Evolutionary conservation across 2,329 filamentous ascomycete genomes (phyloP).

Genomic region (Neonectria punicea): DNA sequence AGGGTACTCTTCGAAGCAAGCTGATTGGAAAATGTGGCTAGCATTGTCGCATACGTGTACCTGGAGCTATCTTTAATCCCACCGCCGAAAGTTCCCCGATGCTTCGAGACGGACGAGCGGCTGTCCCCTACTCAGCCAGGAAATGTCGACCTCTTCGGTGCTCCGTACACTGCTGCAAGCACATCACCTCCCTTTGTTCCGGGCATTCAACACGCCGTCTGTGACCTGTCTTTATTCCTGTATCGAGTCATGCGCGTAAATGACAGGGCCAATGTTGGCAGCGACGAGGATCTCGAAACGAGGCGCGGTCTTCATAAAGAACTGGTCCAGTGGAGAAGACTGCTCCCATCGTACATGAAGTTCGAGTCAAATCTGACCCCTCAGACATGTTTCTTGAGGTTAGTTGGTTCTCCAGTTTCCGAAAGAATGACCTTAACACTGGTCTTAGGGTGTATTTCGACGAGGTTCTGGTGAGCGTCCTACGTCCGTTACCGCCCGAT

Average conservation of each 20-base stretch:
- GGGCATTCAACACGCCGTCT: constrained; percentile 21
- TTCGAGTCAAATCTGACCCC: constrained; percentile 29
- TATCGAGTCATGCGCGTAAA: constrained; percentile 30
- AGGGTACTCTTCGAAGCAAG: neutral
- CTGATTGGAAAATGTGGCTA: neutral
- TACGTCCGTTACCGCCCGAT: constrained; percentile 13
- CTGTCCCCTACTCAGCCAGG: neutral
- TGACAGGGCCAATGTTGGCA: constrained; percentile 1
- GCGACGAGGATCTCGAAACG: constrained; percentile 16
- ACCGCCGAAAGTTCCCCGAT: constrained; percentile 21
- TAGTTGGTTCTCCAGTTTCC: neutral
- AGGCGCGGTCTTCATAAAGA: constrained; percentile 8
- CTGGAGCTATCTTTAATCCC: constrained; percentile 23
- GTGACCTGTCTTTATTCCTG: constrained; percentile 30
- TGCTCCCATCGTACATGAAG: constrained; percentile 22
- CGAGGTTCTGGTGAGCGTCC: constrained; percentile 26
- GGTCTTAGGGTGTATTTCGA: constrained; percentile 21
- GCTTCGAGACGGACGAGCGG: constrained; percentile 12
- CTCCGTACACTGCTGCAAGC: constrained; percentile 6
- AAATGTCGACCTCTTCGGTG: constrained; percentile 26
- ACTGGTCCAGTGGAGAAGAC: constrained; percentile 18
- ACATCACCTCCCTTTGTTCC: constrained; percentile 19
- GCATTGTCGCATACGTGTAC: constrained; percentile 27
- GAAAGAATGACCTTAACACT: neutral
- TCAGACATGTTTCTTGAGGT: constrained; percentile 30